phyloP scores from a whole-genome alignment of 1,284 basidiomycete species.

The Phenoliferia sp. region DNA sequence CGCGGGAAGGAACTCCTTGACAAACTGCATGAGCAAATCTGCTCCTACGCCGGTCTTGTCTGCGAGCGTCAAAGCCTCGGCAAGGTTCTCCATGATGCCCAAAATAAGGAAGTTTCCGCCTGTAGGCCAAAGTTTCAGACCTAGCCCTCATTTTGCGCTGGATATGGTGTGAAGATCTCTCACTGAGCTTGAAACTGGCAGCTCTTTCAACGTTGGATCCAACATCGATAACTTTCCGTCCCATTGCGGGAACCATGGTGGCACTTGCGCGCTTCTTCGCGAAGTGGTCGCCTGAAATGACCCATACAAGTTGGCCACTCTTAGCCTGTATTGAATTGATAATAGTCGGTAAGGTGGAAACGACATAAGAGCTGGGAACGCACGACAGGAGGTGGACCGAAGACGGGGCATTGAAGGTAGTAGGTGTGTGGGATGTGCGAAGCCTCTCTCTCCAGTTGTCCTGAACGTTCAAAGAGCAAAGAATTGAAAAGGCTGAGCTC shows the following conservation, averaged over 20 bases:
- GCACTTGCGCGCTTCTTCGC: conserved; percentile 76
- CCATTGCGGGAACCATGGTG: conserved; percentile 70
- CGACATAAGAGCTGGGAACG: background rate
- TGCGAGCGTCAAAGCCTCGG: conserved; percentile 74
- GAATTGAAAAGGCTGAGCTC: no score
- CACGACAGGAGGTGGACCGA: conserved; percentile 53
- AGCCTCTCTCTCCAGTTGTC: conserved; percentile 67
- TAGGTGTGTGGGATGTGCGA: conserved; percentile 58
- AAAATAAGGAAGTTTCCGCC: conserved; percentile 40
- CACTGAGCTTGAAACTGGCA: conserved; percentile 34
- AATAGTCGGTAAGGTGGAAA: background rate
- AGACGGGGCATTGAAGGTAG: conserved; percentile 74
- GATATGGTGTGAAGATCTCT: background rate
- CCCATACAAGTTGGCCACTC: conserved; percentile 63
- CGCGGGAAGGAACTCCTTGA: conserved; percentile 47
- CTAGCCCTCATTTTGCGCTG: background rate
- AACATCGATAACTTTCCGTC: conserved; percentile 58
- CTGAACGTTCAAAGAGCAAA: conserved; percentile 65
- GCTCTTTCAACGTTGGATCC: conserved; percentile 67
- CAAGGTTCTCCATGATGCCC: conserved; percentile 61
- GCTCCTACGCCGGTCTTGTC: conserved; percentile 77
- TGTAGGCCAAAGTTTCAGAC: conserved; percentile 10
- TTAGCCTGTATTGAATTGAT: conserved; percentile 53
- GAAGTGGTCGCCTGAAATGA: conserved; percentile 76
- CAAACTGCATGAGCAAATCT: conserved; percentile 54